These are phyloP conservation scores for Abelmoschus esculentus DNA, from an alignment of 345 rosid species.

Conservation along the genomic window DNA sequence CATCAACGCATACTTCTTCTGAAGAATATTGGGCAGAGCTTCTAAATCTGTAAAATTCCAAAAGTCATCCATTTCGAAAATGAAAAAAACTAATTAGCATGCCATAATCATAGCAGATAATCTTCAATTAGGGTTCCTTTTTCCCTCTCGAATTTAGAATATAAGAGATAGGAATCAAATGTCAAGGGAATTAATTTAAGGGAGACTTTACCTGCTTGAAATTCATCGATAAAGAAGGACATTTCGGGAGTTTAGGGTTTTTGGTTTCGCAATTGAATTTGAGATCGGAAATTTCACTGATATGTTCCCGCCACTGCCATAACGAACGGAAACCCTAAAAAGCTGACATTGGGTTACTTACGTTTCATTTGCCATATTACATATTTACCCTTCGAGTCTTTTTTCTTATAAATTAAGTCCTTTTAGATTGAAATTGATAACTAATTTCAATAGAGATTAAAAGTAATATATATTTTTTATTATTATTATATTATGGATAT, in stretches of 20 bases:
- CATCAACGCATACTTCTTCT: slow-evolving; percentile 77
- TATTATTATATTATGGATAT: too few relatives aligned
- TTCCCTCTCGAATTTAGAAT: background rate
- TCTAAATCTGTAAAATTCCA: slow-evolving; percentile 50
- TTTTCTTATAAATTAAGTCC: too few relatives aligned
- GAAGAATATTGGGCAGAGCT: slow-evolving; percentile 67
- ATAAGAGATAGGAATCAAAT: background rate
- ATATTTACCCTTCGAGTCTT: background rate
- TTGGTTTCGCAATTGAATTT: background rate
- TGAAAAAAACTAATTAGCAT: background rate
- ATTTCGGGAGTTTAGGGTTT: slow-evolving; percentile 7
- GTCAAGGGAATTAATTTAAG: background rate
- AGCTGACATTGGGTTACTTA: background rate
- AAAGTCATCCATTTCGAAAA: too few relatives aligned
- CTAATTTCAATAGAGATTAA: too few relatives aligned
- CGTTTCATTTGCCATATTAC: background rate
- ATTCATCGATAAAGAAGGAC: slow-evolving; percentile 14
- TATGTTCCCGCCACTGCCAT: slow-evolving; percentile 5
- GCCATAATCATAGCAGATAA: background rate
- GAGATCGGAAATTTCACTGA: background rate
- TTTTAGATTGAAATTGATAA: too few relatives aligned
- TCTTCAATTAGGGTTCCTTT: background rate
- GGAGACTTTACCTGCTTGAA: slow-evolving; percentile 7
- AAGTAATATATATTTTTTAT: too few relatives aligned
- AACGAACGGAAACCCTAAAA: background rate